phyloP scores from a whole-genome alignment of 2,329 filamentous ascomycete species.

The Aureobasidium namibiae region DNA sequence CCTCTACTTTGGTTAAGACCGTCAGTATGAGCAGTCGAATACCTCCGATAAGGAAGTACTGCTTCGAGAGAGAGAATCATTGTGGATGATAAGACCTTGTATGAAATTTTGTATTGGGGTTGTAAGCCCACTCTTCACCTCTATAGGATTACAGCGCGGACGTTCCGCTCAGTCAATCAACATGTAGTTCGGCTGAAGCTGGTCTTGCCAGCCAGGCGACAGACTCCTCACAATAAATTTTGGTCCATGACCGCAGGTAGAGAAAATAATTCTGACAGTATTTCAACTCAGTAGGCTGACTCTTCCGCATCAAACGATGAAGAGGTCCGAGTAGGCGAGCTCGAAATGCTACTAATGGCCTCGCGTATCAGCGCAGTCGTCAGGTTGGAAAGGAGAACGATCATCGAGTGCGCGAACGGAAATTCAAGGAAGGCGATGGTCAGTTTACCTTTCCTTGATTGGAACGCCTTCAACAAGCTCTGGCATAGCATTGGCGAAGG shows the following conservation, averaged over 20 bases:
- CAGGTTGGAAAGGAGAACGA: neutral
- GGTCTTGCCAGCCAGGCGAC: neutral
- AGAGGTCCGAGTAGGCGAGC: neutral
- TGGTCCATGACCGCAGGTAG: neutral
- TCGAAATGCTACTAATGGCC: neutral
- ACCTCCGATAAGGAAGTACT: neutral
- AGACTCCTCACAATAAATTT: neutral
- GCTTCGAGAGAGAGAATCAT: too few relatives aligned
- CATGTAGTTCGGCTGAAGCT: neutral
- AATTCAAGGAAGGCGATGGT: neutral
- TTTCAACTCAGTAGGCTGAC: neutral
- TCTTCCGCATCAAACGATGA: neutral
- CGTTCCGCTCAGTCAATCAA: neutral
- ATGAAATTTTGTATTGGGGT: neutral
- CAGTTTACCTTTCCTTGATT: conserved; percentile 18
- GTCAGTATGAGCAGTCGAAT: too few relatives aligned
- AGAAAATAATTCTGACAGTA: neutral
- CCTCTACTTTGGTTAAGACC: too few relatives aligned
- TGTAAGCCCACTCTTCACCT: neutral
- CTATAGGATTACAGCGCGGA: neutral
- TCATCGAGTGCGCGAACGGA: neutral
- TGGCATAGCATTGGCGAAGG: conserved; percentile 23
- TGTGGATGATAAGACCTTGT: too few relatives aligned
- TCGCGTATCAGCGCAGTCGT: neutral
- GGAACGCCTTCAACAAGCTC: conserved; percentile 24